Conservation (phyloP, 163 green algal species). For the Scenedesmus sp. region DNA sequence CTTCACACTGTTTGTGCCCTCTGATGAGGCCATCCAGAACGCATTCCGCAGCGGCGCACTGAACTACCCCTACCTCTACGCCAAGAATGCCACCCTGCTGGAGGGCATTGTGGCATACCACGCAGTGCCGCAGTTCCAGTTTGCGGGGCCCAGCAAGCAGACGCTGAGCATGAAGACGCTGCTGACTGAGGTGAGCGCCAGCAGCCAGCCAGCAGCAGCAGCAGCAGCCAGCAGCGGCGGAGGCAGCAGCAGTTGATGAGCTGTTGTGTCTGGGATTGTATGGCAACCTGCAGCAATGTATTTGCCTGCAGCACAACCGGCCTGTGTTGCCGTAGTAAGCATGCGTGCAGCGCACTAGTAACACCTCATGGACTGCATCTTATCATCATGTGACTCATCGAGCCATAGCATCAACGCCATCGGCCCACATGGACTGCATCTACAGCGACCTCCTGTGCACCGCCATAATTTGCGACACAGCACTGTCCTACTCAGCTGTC, state of each 20-base stretch:
- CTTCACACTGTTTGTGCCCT: constrained; percentile 53
- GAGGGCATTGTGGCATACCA: constrained; percentile 51
- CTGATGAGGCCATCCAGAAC: constrained; percentile 34
- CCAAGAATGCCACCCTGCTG: constrained; percentile 37
- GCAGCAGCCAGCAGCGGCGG: not conserved
- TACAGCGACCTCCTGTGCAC: too few species aligned
- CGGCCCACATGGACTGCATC: too few species aligned
- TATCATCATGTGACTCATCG: not conserved
- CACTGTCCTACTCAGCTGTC: too few species aligned
- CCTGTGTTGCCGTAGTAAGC: too few species aligned
- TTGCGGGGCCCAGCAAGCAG: constrained; percentile 21
- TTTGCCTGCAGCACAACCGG: not conserved
- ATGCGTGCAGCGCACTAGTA: not conserved
- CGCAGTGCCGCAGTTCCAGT: constrained; percentile 43
- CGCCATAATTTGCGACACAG: too few species aligned
- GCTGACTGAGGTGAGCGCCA: constrained; percentile 27
- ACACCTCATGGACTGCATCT: not conserved
- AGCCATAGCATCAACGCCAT: too few species aligned
- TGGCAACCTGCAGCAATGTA: not conserved
- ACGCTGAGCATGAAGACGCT: constrained; percentile 50
- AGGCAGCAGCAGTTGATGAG: not conserved
- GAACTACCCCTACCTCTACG: constrained; percentile 50
- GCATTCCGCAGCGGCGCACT: constrained; percentile 37
- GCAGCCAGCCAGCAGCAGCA: not conserved
- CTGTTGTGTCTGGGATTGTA: not conserved